A percentile compares a stretch with the other conserved stretches of the same genome.
Evolutionary conservation across 108 stramenopile genomes (phyloP).

Genomic region (Halocafeteria seosinensis): DNA sequence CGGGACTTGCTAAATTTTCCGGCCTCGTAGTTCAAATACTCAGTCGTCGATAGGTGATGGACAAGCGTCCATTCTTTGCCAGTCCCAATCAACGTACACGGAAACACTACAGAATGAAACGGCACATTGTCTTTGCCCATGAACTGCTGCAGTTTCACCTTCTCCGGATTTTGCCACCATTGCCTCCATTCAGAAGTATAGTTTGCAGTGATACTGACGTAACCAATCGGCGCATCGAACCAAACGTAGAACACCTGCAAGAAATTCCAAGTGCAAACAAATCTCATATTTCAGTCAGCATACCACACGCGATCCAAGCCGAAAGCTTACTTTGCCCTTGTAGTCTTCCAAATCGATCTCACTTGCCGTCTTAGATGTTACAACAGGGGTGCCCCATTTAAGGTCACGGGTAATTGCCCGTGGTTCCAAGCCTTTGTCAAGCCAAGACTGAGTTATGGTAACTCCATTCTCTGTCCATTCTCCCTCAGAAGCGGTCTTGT

Average conservation of each 20-base stretch:
- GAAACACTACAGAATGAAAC: not conserved
- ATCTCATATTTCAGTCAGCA: too few relatives aligned
- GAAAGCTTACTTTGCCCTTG: too few relatives aligned
- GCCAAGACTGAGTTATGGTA: not conserved
- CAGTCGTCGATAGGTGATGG: not conserved
- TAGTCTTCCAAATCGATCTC: too few relatives aligned
- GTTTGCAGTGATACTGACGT: not conserved
- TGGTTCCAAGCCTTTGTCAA: not conserved
- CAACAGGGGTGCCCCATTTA: conserved; percentile 1
- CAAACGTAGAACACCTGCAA: conserved; percentile 10
- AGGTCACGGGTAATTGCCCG: not conserved
- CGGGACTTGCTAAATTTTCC: not conserved
- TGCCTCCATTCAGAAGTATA: not conserved
- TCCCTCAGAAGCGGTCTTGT: not conserved
- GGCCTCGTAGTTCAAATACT: conserved; percentile 1
- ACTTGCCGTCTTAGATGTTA: not conserved
- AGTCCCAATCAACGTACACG: not conserved
- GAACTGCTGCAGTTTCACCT: not conserved
- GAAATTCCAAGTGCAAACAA: too few relatives aligned
- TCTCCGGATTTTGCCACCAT: not conserved
- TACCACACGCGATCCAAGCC: too few relatives aligned
- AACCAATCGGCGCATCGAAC: conserved; percentile 6
- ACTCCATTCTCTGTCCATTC: not conserved
- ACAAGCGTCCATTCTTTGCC: not conserved
- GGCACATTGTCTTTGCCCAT: conserved; percentile 7